A percentile compares a stretch with the other conserved stretches of the same genome.
These are phyloP conservation scores for Thraustotheca clavata DNA, from an alignment of 352 stramenopile genomes.

Conservation along the genomic window DNA sequence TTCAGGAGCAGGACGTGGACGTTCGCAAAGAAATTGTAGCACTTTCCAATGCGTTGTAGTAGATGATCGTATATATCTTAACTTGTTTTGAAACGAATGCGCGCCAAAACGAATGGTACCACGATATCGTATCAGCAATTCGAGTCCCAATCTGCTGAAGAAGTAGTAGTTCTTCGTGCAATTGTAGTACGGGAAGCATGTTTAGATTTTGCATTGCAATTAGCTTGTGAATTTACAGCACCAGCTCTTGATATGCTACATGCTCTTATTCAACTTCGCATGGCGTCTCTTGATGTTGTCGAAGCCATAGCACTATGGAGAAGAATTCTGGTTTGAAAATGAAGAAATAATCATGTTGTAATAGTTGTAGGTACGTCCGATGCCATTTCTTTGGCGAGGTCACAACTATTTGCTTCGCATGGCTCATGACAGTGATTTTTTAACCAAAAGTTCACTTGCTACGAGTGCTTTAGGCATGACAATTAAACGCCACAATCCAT, in stretches of 20 bases:
- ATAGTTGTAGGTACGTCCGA: slow-evolving; percentile 7
- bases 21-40: slow-evolving; percentile 5
- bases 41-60: not conserved
- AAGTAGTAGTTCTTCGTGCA: slow-evolving; percentile 48
- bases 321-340: slow-evolving; percentile 48
- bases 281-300: slow-evolving; percentile 41
- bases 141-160: slow-evolving; percentile 37
- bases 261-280: slow-evolving; percentile 36
- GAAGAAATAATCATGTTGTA: no score
- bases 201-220: slow-evolving; percentile 40
- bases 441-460: slow-evolving; percentile 54
- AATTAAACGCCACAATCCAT: slow-evolving; percentile 50
- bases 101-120: not conserved
- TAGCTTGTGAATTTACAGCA: slow-evolving; percentile 40
- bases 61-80: not conserved
- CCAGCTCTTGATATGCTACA: slow-evolving; percentile 35
- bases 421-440: slow-evolving; percentile 55
- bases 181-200: slow-evolving; percentile 55
- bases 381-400: slow-evolving; percentile 51
- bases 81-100: not conserved
- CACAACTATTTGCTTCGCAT: slow-evolving; percentile 66
- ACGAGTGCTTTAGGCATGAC: slow-evolving; percentile 44
- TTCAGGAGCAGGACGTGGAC: not conserved
- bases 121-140: slow-evolving; percentile 42
- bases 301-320: slow-evolving; percentile 53